Conservation (phyloP, 352 stramenopile species). For the Phytophthora capsici region DNA sequence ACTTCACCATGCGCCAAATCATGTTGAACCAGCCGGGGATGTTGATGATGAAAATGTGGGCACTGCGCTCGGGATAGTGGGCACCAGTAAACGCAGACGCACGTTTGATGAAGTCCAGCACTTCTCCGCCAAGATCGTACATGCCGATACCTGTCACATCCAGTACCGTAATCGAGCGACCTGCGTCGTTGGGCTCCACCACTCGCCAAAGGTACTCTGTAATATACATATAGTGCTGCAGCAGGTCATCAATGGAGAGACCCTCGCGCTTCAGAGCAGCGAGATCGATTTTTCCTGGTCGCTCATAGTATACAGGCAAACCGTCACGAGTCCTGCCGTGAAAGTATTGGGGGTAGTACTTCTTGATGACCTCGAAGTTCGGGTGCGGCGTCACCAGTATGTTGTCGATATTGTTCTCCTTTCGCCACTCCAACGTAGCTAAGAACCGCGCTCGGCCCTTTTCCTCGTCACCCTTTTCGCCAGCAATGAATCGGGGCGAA, state of each 20-base stretch:
- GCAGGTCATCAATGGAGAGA: constrained; percentile 86
- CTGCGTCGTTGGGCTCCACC: constrained; percentile 76
- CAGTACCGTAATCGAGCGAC: constrained; percentile 83
- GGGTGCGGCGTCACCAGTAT: constrained; percentile 85
- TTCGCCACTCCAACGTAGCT: constrained; percentile 85
- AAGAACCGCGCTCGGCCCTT: constrained; percentile 81
- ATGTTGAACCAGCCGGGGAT: constrained; percentile 95
- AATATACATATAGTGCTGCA: constrained; percentile 93
- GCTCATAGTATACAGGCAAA: constrained; percentile 85
- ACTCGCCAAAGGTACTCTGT: constrained; percentile 91
- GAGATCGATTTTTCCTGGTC: constrained; percentile 88
- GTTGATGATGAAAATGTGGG: constrained; percentile 96
- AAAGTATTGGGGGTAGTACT: constrained; percentile 93
- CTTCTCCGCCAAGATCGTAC: constrained; percentile 87
- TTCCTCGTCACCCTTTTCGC: constrained; percentile 84
- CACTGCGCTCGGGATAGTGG: constrained; percentile 94
- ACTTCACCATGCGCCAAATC: constrained; percentile 94
- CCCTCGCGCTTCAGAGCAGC: constrained; percentile 86
- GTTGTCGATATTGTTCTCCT: constrained; percentile 86
- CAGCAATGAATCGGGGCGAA: constrained; percentile 80
- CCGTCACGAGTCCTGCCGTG: constrained; percentile 83
- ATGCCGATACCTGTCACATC: constrained; percentile 89
- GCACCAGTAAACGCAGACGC: constrained; percentile 88
- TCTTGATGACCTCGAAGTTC: constrained; percentile 91
- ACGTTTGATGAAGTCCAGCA: constrained; percentile 90